Conservation (phyloP, 352 stramenopile genomes). For the Phytopythium aichiense region DNA sequence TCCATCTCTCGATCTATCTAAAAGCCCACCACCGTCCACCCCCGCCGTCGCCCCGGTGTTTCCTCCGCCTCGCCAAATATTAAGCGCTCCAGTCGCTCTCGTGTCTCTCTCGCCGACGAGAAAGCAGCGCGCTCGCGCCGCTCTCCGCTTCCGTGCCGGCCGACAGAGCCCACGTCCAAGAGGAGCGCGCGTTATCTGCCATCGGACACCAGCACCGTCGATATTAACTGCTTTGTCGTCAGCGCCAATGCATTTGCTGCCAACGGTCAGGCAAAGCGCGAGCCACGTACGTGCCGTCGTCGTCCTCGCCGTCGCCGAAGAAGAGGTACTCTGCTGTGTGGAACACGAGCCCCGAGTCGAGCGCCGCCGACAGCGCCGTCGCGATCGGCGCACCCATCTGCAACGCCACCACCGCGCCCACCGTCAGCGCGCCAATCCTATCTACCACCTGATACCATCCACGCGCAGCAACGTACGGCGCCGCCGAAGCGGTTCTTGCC, state of each 20-base stretch:
- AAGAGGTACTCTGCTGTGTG: constrained; percentile 66
- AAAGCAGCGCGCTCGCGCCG: constrained; percentile 5
- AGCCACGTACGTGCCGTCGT: constrained; percentile 71
- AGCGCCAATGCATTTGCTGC: constrained; percentile 17
- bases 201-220: constrained; percentile 28
- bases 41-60: background rate
- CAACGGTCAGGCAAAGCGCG: constrained; percentile 8
- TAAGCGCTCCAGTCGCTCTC: background rate
- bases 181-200: constrained; percentile 49
- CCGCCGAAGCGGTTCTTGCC: constrained; percentile 64
- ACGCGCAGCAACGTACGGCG: constrained; percentile 29
- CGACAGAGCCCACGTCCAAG: background rate
- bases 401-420: constrained; percentile 2
- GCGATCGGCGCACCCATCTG: constrained; percentile 50
- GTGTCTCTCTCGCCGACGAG: background rate
- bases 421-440: background rate
- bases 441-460: background rate
- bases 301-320: constrained; percentile 72
- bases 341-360: constrained; percentile 51
- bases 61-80: background rate
- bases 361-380: constrained; percentile 34
- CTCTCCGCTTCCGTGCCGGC: constrained; percentile 6
- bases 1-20: constrained; percentile 1
- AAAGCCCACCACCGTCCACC: background rate
- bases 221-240: constrained; percentile 85